These are phyloP conservation scores for Dothidotthia symphoricarpi DNA, from an alignment of 2,329 filamentous ascomycete genomes.

Conservation along the genomic window DNA sequence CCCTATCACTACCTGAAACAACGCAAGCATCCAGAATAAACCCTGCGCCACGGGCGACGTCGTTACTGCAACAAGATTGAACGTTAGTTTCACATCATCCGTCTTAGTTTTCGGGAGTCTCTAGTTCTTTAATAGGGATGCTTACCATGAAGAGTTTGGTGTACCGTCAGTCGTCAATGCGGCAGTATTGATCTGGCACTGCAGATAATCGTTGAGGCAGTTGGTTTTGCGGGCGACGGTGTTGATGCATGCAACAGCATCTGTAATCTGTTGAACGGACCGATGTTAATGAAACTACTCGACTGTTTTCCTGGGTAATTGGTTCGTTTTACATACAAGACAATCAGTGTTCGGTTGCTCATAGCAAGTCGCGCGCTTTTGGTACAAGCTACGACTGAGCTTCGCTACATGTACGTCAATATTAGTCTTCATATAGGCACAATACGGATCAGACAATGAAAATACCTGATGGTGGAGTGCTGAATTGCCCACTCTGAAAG, in stretches of 20 bases:
- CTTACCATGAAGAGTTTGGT: conserved; percentile 9
- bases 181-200: conserved; percentile 9
- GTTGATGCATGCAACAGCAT: conserved; percentile 14
- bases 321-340: conserved; percentile 5
- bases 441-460: conserved; percentile 1
- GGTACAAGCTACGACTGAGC: conserved; percentile 8
- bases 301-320: conserved; percentile 1
- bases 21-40: conserved; percentile 13
- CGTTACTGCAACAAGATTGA: conserved; percentile 7
- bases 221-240: conserved; percentile 11
- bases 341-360: conserved; percentile 6
- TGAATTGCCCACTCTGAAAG: conserved; percentile 9
- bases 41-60: conserved; percentile 12
- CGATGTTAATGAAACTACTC: conserved; percentile 5
- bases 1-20: conserved; percentile 7
- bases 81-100: conserved; percentile 5
- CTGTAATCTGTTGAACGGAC: conserved; percentile 6
- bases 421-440: conserved; percentile 5
- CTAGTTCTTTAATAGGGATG: conserved; percentile 1
- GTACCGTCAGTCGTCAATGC: conserved; percentile 9
- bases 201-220: conserved; percentile 5
- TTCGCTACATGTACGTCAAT: conserved; percentile 4
- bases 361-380: conserved; percentile 12
- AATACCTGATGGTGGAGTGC: conserved; percentile 9
- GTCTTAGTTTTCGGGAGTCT: conserved; percentile 1